Evolutionary conservation across 495 filamentous ascomycete species (phyloP), one percentile per base, ranked within the genome.

Genomic region (Talaromyces ruber): DNA sequence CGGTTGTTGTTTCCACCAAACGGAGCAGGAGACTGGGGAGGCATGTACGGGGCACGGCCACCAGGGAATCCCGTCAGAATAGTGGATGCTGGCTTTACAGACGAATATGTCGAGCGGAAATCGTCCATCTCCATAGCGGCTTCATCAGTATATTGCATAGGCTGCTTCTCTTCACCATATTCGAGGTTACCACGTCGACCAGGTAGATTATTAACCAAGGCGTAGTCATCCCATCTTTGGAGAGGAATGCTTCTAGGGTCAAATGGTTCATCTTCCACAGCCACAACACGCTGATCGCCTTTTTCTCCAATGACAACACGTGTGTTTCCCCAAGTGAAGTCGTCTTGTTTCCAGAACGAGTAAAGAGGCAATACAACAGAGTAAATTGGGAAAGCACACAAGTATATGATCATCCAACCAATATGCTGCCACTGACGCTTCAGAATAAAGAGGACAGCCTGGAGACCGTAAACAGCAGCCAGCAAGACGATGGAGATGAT

Each of bases 321-420:
- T 0, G 94, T 98, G 72, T 90, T 98, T 82, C 94, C 94, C 94
- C 94, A 98, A 6, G 86, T 84, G 80, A 98, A 98, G 76, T 98
- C 91, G 76, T 98, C 94, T 72, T 96, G 92, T 70, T 96, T 93
- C 94, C 94, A 98, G 86, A 98, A 98, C 0, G 94, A 95, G 78
- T 97, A 98, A 66, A 98, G 75, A 0, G 94, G 94, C 6, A 98
- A 83, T 60, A 97, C 70, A 68, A 98, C 92, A 16, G 87, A 93
- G 77, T 92, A 97, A 66, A 98, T 88, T 0, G 95, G 95, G 81
- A 89, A 97, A 1, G 94, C 95, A 7, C 92, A 66, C 64, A 98
- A 81, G 73, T 98, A 98, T 68, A 98, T 98, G 68, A 98, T 88
- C 91, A 98, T 97, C 94, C 94, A 98, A 53, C 94, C 94, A 47